phyloP scores from a whole-genome alignment of 2,329 filamentous ascomycete species.

The Epichloe bromicola region DNA sequence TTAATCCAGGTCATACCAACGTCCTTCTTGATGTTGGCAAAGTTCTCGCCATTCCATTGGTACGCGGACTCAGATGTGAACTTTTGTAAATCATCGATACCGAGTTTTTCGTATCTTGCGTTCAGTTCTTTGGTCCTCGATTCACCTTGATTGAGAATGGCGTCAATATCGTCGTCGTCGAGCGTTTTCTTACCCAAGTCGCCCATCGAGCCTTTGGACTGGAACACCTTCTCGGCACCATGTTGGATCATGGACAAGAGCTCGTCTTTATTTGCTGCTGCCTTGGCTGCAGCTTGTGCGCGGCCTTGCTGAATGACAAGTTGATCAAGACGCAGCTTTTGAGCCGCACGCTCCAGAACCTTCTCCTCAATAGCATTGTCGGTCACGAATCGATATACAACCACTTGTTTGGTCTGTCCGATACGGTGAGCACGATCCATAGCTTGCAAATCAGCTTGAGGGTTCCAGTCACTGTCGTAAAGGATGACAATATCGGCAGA shows the following conservation, averaged over 20 bases:
- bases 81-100: constrained; percentile 92
- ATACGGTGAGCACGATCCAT: constrained; percentile 99
- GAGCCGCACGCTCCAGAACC: constrained; percentile 87
- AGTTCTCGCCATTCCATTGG: constrained; percentile 97
- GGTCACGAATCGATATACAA: constrained; percentile 93
- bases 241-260: constrained; percentile 97
- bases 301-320: constrained; percentile 96
- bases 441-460: constrained; percentile 92
- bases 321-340: constrained; percentile 92
- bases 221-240: constrained; percentile 89
- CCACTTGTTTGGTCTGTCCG: constrained; percentile 94
- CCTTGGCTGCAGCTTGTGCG: constrained; percentile 79
- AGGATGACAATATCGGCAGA: constrained; percentile 90
- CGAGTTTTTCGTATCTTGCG: constrained; percentile 89
- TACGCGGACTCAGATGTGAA: constrained; percentile 96
- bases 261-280: constrained; percentile 90
- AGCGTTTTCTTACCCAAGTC: constrained; percentile 48
- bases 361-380: constrained; percentile 99
- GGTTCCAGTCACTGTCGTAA: constrained; percentile 98
- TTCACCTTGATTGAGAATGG: constrained; percentile 75
- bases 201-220: constrained; percentile 53
- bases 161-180: constrained; percentile 83
- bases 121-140: constrained; percentile 81
- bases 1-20: constrained; percentile 96
- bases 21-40: constrained; percentile 82